Evolutionary conservation across 2,329 filamentous ascomycete species (phyloP).

Genomic region (Chrysoporthe puriensis): DNA sequence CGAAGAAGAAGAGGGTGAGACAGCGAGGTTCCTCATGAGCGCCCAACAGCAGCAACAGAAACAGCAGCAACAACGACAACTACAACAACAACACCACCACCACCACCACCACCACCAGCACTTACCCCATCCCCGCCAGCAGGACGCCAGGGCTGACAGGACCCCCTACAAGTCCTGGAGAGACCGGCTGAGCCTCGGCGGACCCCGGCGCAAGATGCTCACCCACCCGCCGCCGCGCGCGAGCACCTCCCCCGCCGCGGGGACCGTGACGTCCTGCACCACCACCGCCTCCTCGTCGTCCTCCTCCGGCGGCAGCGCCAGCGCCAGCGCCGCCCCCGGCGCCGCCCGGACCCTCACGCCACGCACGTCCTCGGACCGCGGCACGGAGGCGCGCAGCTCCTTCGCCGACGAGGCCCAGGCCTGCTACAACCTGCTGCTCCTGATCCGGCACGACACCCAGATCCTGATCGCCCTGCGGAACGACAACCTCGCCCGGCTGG

Average conservation of each 20-base stretch:
- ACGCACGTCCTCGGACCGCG: slow-evolving; percentile 21
- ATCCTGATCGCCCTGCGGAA: slow-evolving; percentile 27
- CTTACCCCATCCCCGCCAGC: too few species aligned
- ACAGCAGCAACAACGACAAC: background rate
- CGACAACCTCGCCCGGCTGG: slow-evolving; percentile 19
- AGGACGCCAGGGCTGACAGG: background rate
- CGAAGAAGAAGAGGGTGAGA: background rate
- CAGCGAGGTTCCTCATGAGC: background rate
- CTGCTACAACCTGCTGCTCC: slow-evolving; percentile 27
- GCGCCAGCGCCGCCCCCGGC: too few species aligned
- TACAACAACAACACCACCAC: background rate
- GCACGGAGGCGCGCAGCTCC: slow-evolving; percentile 14
- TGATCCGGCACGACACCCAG: slow-evolving; percentile 27
- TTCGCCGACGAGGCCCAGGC: slow-evolving; percentile 26
- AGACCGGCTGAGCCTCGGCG: background rate
- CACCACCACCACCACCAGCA: background rate
- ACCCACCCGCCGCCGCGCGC: background rate
- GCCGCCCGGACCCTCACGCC: background rate
- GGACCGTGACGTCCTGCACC: slow-evolving; percentile 1
- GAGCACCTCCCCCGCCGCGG: background rate
- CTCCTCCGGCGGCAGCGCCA: background rate
- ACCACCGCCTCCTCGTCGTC: background rate
- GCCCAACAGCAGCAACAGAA: background rate
- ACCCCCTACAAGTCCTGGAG: background rate
- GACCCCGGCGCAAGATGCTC: background rate